Base-by-base conservation (phyloP, 2,329 filamentous ascomycete genomes). In the Penicillium aurantiogriseum region DNA sequence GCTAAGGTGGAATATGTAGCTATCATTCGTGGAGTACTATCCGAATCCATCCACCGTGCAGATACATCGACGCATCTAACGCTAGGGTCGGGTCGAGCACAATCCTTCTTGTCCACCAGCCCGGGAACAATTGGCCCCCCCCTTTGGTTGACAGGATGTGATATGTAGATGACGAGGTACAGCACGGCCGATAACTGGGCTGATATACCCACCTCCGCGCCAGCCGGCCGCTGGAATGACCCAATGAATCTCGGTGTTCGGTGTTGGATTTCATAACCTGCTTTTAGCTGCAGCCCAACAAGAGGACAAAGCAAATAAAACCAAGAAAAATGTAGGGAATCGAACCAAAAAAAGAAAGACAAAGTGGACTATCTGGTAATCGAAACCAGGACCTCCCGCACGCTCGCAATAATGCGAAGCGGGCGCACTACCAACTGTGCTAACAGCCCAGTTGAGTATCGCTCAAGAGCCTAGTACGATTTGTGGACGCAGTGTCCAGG, bases 311-410 rank as follows among this genome's bases (percentile, higher is more conserved):
- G 31, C 50, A 36, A 51, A 36, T n/a, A 40, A 36, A 15, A 2
- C 5, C 2, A 25, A 17, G 23, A 21, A n/a, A 23, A 13, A 17
- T 36, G 4, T 19, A 40, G 15, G 11, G 5, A 10, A 49, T 11
- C 7, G 9, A 31, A 23, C n/a, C 11, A 49, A 44, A 45, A 50
- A 47, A 35, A n/a, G 46, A 6, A 45, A 35, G 40, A 55, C 53
- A 60, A 52, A 52, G 56, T 77, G 74, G 75, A 77, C 74, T 73
- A 68, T 71, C 74, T 69, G 75, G 74, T 74, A 77, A 77, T 77
- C 74, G 72, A 76, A 76, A 73, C 73, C 72, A 67, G 71, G 74
- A 75, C 73, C 74, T 70, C 75, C 69, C 73, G 72, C 74, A 76
- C 51, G 51, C 51, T 54, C 51, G 51, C 51, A 49, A 21, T 45